A percentile compares a stretch with the other conserved stretches of the same genome.
Evolutionary conservation across 495 filamentous ascomycete genomes (phyloP).

Genomic region (Cudoniella acicularis): DNA sequence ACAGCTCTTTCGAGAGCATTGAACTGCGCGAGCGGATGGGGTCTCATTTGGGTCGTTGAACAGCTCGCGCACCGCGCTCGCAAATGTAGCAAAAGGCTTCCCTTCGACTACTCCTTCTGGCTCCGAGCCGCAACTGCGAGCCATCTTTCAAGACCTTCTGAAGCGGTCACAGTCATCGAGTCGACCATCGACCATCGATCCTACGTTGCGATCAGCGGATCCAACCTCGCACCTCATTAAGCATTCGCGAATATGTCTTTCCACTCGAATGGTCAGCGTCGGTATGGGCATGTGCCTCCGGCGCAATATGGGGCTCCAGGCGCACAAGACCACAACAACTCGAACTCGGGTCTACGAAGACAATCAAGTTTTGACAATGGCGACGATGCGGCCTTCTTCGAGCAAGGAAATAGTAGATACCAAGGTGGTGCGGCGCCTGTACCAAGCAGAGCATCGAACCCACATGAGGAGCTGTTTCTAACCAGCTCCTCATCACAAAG

Average conservation of each 20-base stretch:
- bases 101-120: slow-evolving; percentile 4
- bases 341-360: slow-evolving; percentile 40
- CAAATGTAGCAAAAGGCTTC: slow-evolving; percentile 11
- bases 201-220: not conserved
- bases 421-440: slow-evolving; percentile 16
- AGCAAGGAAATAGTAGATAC: slow-evolving; percentile 37
- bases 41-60: slow-evolving; percentile 11
- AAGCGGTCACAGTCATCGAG: not conserved
- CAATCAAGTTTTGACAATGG: slow-evolving; percentile 76
- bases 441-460: slow-evolving; percentile 1
- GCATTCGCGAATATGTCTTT: slow-evolving; percentile 45
- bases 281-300: slow-evolving; percentile 54
- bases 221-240: not conserved
- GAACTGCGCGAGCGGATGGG: slow-evolving; percentile 16
- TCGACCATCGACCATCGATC: not conserved
- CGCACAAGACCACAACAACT: slow-evolving; percentile 43
- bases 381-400: slow-evolving; percentile 60
- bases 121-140: slow-evolving; percentile 8
- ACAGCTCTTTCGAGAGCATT: slow-evolving; percentile 8
- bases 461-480: slow-evolving; percentile 48
- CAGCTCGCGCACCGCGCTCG: slow-evolving; percentile 17
- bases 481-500: slow-evolving; percentile 29
- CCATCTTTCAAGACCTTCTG: slow-evolving; percentile 1
- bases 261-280: slow-evolving; percentile 48
- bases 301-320: slow-evolving; percentile 47